phyloP scores from a whole-genome alignment of 2,329 filamentous ascomycete species.

The Ramularia endophylla region DNA sequence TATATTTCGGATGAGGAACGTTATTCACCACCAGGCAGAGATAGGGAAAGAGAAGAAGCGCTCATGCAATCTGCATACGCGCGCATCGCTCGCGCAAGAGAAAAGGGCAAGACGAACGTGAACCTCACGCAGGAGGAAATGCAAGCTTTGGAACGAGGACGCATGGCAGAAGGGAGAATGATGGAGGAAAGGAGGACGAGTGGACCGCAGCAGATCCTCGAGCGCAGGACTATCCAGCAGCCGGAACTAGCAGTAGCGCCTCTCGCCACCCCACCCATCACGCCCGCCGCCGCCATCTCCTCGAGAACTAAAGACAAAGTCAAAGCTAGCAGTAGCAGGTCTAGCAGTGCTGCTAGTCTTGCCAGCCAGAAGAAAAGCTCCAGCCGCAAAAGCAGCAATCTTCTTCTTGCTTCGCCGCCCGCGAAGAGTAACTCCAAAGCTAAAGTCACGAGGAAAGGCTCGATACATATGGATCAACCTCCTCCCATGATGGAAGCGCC shows the following conservation, averaged over 20 bases:
- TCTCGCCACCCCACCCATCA: conserved; percentile 27
- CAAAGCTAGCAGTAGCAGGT: conserved; percentile 27
- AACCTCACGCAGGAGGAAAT: conserved; percentile 75
- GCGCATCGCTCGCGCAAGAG: conserved; percentile 72
- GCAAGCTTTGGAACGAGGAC: conserved; percentile 65
- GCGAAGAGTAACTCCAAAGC: conserved; percentile 31
- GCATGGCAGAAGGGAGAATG: too few relatives aligned
- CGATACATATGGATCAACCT: conserved; percentile 13
- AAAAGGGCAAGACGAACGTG: conserved; percentile 70
- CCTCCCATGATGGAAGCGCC: conserved; percentile 1
- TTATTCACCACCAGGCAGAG: conserved; percentile 31
- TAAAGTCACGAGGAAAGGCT: conserved; percentile 27
- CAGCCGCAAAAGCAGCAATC: conserved; percentile 25
- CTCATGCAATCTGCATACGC: conserved; percentile 72
- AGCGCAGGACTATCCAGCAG: conserved; percentile 23
- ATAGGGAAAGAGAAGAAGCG: conserved; percentile 64
- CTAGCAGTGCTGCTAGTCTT: conserved; percentile 33
- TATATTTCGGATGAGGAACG: conserved; percentile 46
- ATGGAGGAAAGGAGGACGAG: neutral
- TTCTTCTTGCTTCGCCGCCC: conserved; percentile 27
- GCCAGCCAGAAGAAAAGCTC: conserved; percentile 28
- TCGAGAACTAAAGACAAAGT: conserved; percentile 18
- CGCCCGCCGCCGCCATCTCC: conserved; percentile 17
- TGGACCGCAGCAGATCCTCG: neutral
- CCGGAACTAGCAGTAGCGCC: conserved; percentile 23